Base-by-base conservation (phyloP, 805 yeast genomes). In the Metschnikowia arizonensis region DNA sequence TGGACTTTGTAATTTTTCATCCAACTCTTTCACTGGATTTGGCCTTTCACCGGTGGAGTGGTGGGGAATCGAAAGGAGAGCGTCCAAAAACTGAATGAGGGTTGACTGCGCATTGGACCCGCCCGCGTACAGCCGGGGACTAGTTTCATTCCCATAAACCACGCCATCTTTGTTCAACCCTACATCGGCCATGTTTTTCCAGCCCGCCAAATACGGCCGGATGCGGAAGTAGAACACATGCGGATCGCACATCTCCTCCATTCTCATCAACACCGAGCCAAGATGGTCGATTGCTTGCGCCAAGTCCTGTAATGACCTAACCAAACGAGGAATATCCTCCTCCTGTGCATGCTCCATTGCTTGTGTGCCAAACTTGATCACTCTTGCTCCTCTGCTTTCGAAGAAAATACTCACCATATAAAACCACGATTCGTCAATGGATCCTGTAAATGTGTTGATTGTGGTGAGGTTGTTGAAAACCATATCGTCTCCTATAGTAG, bases 41-140 rank as follows among this genome's bases (percentile, higher is more conserved):
- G 59, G 72, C 46, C 83, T 64, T 44, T 75, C 74, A 3, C 95
- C 96, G 1, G 91, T 82, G 4, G 95, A 82, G 50, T 74, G 76
- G 63, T 90, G 98, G 47, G 81, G 82, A 12, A 90, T 85, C 39
- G 80, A 80, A 33, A 90, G 72, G 14, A 88, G 63, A 21, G 87
- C 77, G 60, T 90, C 98, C 50, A 90, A 70, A 21, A 88, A 83
- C 65, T 90, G 97, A 50, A 91, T 85, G 56, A 90, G 72, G 2
- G 97, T 87, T 38, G 90, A 82, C 65, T 90, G 98, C 0, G 96
- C 97, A 61, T 90, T 90, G 3, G 96, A 86, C 1, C 98, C 98
- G 23, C 98, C 98, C 14, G 95, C 74, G 61, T 77, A 83, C 1
- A 60, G 40, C 54, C 83, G 69, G 40, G 80, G 83, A 24, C 54